Evolutionary conservation across 73 alveolate species (phyloP).

Genomic region (Paramecium bursaria): DNA sequence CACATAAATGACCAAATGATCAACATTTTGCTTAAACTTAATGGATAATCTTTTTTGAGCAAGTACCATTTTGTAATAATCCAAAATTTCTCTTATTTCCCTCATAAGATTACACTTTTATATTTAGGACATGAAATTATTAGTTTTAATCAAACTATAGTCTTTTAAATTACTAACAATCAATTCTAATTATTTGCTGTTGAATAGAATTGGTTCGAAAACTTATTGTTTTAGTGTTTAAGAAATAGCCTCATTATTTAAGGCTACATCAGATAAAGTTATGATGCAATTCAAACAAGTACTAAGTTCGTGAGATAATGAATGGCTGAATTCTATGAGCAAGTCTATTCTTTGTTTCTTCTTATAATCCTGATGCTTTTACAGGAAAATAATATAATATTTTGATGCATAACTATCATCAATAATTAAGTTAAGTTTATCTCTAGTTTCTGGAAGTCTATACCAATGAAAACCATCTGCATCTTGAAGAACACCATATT

Average conservation of each 20-base stretch:
- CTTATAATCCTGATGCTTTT: too few species aligned
- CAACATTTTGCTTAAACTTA: background rate
- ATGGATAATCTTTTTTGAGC: slow-evolving; percentile 1
- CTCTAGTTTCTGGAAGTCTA: too few species aligned
- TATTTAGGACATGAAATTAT: slow-evolving; percentile 15
- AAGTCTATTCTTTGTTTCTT: too few species aligned
- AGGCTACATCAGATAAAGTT: slow-evolving; percentile 3
- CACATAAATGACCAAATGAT: background rate
- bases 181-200: slow-evolving; percentile 19
- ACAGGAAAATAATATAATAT: too few species aligned
- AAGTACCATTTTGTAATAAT: background rate
- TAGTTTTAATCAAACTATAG: background rate
- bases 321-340: too few species aligned
- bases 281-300: slow-evolving; percentile 29
- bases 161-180: slow-evolving; percentile 41
- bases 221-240: background rate
- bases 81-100: slow-evolving; percentile 11
- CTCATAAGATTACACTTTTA: background rate
- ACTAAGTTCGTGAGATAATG: slow-evolving; percentile 46
- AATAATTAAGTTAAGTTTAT: too few species aligned
- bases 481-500: too few species aligned
- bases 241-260: background rate
- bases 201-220: slow-evolving; percentile 41
- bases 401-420: too few species aligned
- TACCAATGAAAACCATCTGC: too few species aligned